A percentile compares a stretch with the other conserved stretches of the same genome.
These are phyloP conservation scores for Carallia brachiata DNA, from an alignment of 345 rosid genomes.

Conservation along the genomic window DNA sequence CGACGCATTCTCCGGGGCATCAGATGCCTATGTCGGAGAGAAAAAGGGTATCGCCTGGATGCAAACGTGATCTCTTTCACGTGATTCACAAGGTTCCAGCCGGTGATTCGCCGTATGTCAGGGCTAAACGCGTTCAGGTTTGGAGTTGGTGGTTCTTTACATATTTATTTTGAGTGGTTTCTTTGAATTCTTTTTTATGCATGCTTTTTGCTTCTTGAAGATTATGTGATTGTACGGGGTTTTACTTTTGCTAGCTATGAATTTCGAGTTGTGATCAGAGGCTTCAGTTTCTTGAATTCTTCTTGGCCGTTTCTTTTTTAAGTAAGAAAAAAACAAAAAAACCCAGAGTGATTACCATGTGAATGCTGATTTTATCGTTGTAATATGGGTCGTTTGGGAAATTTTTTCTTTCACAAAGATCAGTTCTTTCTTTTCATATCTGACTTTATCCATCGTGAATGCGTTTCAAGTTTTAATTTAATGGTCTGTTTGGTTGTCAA, in stretches of 20 bases:
- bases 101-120: slow-evolving; percentile 79
- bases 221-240: background rate
- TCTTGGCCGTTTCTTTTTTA: slow-evolving; percentile 4
- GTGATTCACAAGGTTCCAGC: slow-evolving; percentile 71
- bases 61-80: slow-evolving; percentile 50
- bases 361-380: background rate
- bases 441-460: too few species aligned
- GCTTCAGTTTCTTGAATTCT: background rate
- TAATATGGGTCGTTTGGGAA: background rate
- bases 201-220: background rate
- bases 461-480: too few species aligned
- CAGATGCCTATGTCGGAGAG: slow-evolving; percentile 54
- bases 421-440: too few species aligned
- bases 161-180: background rate
- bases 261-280: too few species aligned
- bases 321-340: background rate
- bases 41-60: slow-evolving; percentile 35
- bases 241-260: background rate
- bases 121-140: slow-evolving; percentile 83
- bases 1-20: slow-evolving; percentile 16
- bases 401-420: too few species aligned
- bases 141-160: background rate
- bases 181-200: background rate
- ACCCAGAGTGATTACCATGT: too few species aligned
- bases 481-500: too few species aligned